These are phyloP conservation scores for Paraleonurus japonicus DNA, from an alignment of 257 asterid genomes.

Conservation along the genomic window DNA sequence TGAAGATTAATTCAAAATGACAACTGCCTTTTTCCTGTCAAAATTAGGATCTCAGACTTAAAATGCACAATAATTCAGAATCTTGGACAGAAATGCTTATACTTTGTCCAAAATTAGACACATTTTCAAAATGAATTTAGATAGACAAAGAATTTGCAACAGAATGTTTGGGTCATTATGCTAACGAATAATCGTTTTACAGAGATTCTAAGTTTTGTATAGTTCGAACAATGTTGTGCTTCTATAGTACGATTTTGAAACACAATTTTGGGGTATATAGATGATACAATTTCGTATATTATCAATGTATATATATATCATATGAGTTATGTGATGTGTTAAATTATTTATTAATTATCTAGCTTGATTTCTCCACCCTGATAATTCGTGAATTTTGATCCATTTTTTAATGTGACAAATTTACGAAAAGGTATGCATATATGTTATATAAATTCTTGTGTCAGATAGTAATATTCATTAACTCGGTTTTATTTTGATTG, in stretches of 20 bases:
- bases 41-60: conserved; percentile 24
- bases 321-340: neutral
- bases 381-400: no score
- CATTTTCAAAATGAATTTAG: conserved; percentile 5
- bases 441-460: no score
- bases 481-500: neutral
- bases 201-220: neutral
- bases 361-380: neutral
- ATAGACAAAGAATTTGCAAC: neutral
- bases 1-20: neutral
- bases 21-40: conserved; percentile 5
- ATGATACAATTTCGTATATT: no score
- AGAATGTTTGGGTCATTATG: neutral
- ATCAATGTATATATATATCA: no score
- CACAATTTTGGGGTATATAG: neutral
- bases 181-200: conserved; percentile 6
- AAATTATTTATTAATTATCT: no score
- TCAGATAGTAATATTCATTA: neutral
- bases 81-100: conserved; percentile 11
- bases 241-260: neutral
- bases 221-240: neutral
- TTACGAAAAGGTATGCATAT: no score
- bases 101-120: conserved; percentile 9
- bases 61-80: conserved; percentile 8
- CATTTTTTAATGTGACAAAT: neutral